Base-by-base conservation (phyloP, 306 rosid genomes). In the Malus fusca region DNA sequence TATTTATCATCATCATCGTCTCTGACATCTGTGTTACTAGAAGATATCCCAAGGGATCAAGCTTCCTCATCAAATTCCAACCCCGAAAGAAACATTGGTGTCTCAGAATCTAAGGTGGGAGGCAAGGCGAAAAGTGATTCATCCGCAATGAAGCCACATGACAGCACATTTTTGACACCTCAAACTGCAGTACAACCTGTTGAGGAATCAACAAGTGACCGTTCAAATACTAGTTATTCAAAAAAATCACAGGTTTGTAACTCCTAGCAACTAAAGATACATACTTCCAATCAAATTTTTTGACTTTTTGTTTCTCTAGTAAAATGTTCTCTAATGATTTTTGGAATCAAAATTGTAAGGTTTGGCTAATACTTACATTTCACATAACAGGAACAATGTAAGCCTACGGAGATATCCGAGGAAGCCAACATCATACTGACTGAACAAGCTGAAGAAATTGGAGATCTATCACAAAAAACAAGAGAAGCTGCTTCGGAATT, bases 1-100 rank as follows among this genome's bases (percentile, higher is more conserved):
- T 48, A 90, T 61, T 79, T 88, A 35, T 80, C 85, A 31, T 86
- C 77, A 70, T 48, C 91, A 66, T 79, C 88, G 25, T 82, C 84
- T 40, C 92, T 89, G 30, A 85, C 79, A 31, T 83, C 85, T 22
- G 75, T 82, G 15, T 64, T 81, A 70, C 72, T 75, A 52, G 84
- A 82, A 60, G 72, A 78, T 21, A 67, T 53, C 22, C 6, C 30
- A 2, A 17, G 2, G 69, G 81, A 85, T 30, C 84, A 78, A 14
- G 56, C 51, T 51, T 60, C 82, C 14, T 72, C 84, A n/a, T 75
- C 82, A 31, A 21, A 46, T 72, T 78, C 28, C 62, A 75, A 66
- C 75, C 84, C 75, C 65, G 69, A 33, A 48, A 42, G 74, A 51
- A 44, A 62, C 21, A 43, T 28, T 17, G 78, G 25, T 63, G 63